Conservation (phyloP, 2,329 filamentous ascomycete genomes). For the Neopestalotiopsis rosae region DNA sequence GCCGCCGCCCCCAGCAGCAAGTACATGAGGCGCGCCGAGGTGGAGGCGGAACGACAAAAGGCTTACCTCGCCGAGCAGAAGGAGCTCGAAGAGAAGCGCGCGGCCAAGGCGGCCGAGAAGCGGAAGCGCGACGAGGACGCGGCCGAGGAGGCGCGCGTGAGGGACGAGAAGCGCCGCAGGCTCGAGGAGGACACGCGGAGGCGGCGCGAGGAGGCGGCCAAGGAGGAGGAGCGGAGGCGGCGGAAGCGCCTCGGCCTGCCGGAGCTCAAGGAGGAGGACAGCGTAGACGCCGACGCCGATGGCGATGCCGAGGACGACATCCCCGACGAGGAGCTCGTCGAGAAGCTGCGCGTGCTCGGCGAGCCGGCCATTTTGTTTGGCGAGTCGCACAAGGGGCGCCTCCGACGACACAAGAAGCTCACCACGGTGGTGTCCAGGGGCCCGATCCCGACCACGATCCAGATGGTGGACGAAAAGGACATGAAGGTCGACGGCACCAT, state of each 20-base stretch:
- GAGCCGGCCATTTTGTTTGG: slow-evolving; percentile 82
- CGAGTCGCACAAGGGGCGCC: slow-evolving; percentile 72
- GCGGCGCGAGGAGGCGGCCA: slow-evolving; percentile 74
- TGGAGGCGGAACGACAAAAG: slow-evolving; percentile 81
- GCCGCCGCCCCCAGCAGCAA: slow-evolving; percentile 43
- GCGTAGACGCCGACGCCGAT: slow-evolving; percentile 46
- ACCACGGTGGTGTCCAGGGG: slow-evolving; percentile 68
- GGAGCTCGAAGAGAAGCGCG: slow-evolving; percentile 72
- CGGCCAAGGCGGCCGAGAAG: slow-evolving; percentile 75
- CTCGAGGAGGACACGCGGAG: slow-evolving; percentile 81
- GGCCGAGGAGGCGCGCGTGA: slow-evolving; percentile 67
- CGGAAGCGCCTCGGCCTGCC: slow-evolving; percentile 82
- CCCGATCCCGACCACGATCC: slow-evolving; percentile 85
- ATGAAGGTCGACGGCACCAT: slow-evolving; percentile 76
- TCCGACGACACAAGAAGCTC: slow-evolving; percentile 75
- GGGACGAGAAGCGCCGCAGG: slow-evolving; percentile 81
- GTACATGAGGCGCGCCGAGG: slow-evolving; percentile 83
- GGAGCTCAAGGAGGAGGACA: slow-evolving; percentile 58
- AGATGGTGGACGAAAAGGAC: slow-evolving; percentile 80
- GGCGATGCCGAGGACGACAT: slow-evolving; percentile 63
- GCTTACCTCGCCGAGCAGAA: slow-evolving; percentile 85
- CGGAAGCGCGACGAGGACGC: slow-evolving; percentile 90
- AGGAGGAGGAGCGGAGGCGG: slow-evolving; percentile 72
- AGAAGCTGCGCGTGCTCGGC: slow-evolving; percentile 71
- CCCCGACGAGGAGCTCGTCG: slow-evolving; percentile 70